These are phyloP conservation scores for Inonotus hispidus DNA, from an alignment of 1,284 basidiomycete genomes.

Conservation along the genomic window DNA sequence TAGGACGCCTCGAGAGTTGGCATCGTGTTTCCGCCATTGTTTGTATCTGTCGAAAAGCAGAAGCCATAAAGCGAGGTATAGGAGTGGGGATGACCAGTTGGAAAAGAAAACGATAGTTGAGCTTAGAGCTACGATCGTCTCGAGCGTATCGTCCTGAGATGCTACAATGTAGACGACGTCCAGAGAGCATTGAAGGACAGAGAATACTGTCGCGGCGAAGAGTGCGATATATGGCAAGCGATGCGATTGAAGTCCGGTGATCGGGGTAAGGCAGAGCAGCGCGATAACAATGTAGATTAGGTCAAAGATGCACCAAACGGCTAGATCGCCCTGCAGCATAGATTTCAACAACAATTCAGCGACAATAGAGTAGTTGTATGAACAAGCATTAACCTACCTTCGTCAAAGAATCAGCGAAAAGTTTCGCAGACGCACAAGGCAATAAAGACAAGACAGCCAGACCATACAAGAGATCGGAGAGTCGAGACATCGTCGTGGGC, in stretches of 20 bases:
- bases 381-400: background rate
- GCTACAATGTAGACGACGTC: constrained; percentile 4
- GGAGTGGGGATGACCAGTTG: constrained; percentile 11
- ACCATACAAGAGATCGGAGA: background rate
- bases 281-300: constrained; percentile 6
- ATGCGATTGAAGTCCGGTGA: background rate
- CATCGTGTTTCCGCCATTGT: background rate
- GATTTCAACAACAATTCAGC: background rate
- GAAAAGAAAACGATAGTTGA: constrained; percentile 1
- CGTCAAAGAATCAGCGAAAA: background rate
- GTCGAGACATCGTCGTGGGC: background rate
- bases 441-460: background rate
- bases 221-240: constrained; percentile 1
- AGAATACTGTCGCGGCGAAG: constrained; percentile 3
- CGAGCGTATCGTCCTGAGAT: background rate
- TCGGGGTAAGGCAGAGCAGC: background rate
- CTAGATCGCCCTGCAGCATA: constrained; percentile 3
- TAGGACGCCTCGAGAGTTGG: background rate
- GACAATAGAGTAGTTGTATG: background rate
- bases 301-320: constrained; percentile 13
- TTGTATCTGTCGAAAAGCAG: background rate
- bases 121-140: background rate
- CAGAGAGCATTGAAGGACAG: background rate
- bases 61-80: background rate
- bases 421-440: background rate